Conservation (phyloP, 805 yeast species). For the Suhomyces tanzawaensis region DNA sequence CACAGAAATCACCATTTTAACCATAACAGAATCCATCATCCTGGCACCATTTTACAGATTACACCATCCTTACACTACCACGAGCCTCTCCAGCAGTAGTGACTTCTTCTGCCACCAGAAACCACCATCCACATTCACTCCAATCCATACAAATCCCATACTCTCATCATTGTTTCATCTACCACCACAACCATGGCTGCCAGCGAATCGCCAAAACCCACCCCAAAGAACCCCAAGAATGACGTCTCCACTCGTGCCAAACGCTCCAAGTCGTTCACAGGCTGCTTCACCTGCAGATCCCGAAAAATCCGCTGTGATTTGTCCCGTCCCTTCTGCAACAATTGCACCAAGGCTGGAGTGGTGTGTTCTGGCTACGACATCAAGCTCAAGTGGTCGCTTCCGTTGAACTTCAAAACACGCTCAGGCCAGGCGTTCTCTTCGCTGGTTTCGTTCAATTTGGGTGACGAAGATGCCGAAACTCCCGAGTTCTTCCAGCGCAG, state of each 20-base stretch:
- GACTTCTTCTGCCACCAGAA: too few species aligned
- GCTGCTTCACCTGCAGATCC: slow-evolving; percentile 84
- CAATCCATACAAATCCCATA: too few species aligned
- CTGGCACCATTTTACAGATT: too few species aligned
- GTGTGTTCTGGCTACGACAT: slow-evolving; percentile 82
- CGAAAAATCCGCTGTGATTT: slow-evolving; percentile 82
- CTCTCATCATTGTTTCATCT: too few species aligned
- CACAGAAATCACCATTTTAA: too few species aligned
- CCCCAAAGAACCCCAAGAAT: not conserved
- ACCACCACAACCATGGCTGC: too few species aligned
- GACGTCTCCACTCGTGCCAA: slow-evolving; percentile 9
- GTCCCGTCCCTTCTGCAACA: slow-evolving; percentile 63
- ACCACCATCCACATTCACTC: too few species aligned
- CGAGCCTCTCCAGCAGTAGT: too few species aligned
- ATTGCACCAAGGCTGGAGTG: slow-evolving; percentile 66
- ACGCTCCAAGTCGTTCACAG: slow-evolving; percentile 68
- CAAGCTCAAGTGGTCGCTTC: slow-evolving; percentile 74
- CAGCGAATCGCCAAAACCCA: not conserved
- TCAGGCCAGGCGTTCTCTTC: slow-evolving; percentile 27
- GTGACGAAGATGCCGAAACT: slow-evolving; percentile 12
- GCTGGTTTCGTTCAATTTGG: slow-evolving; percentile 29
- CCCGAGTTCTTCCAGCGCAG: slow-evolving; percentile 63
- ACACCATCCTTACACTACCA: too few species aligned
- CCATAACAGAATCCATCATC: too few species aligned
- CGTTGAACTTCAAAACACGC: slow-evolving; percentile 32